phyloP scores from a whole-genome alignment of 2,329 filamentous ascomycete species.

The Pestalotiopsis sp. region DNA sequence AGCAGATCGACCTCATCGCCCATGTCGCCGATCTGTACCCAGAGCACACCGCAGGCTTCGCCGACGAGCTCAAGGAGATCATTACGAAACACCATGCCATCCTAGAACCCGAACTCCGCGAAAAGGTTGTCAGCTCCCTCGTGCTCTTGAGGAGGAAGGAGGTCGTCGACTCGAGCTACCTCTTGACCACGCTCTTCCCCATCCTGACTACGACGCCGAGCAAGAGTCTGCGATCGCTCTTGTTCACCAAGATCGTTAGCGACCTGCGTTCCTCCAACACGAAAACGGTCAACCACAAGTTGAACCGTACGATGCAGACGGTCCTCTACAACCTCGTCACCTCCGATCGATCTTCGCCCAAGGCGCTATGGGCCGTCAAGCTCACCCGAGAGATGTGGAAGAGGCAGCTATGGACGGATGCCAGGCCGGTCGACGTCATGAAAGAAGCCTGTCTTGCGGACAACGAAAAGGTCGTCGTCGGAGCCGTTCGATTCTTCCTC shows the following conservation, averaged over 20 bases:
- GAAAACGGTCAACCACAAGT: constrained; percentile 84
- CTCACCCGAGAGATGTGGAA: constrained; percentile 92
- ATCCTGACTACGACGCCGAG: constrained; percentile 89
- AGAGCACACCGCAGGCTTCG: constrained; percentile 73
- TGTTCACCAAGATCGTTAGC: constrained; percentile 85
- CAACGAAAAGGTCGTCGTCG: constrained; percentile 88
- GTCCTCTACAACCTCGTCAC: constrained; percentile 90
- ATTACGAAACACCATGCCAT: constrained; percentile 79
- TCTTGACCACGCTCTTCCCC: constrained; percentile 91
- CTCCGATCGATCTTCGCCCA: constrained; percentile 79
- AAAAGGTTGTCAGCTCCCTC: constrained; percentile 91
- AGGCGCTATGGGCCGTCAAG: constrained; percentile 94
- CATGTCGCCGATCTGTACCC: constrained; percentile 95
- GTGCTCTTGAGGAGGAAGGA: constrained; percentile 89
- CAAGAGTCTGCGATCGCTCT: constrained; percentile 79
- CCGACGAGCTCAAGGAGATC: constrained; percentile 78
- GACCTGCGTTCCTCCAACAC: constrained; percentile 87
- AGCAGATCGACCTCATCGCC: constrained; percentile 89
- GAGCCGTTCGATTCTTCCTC: constrained; percentile 90
- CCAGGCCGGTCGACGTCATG: constrained; percentile 90
- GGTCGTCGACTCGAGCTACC: constrained; percentile 78
- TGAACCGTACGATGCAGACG: constrained; percentile 91
- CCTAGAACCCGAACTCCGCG: constrained; percentile 80
- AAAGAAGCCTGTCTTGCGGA: constrained; percentile 87
- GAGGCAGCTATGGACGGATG: constrained; percentile 91